phyloP scores from a whole-genome alignment of 495 filamentous ascomycete genomes.

The Parmelia sp. region DNA sequence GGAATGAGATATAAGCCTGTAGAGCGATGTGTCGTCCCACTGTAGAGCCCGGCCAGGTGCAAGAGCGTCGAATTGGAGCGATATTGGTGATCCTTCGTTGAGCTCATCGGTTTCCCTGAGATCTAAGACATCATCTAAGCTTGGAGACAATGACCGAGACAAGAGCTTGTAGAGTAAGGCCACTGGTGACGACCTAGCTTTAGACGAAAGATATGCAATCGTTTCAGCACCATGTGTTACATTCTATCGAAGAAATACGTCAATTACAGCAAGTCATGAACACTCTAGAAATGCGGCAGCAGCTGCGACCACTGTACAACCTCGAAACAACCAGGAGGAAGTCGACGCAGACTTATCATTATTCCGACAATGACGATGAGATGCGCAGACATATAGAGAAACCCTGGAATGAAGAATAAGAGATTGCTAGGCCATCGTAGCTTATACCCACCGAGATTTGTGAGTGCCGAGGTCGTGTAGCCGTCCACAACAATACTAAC shows the following conservation, averaged over 20 bases:
- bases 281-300: conserved; percentile 23
- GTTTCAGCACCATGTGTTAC: neutral
- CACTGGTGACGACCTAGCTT: neutral
- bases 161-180: neutral
- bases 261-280: neutral
- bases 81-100: neutral
- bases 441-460: conserved; percentile 21
- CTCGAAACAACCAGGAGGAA: conserved; percentile 22
- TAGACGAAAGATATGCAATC: neutral
- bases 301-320: conserved; percentile 24
- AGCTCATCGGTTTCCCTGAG: neutral
- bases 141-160: neutral
- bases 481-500: conserved; percentile 10
- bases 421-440: conserved; percentile 22
- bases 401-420: conserved; percentile 22
- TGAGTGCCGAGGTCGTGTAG: conserved; percentile 16
- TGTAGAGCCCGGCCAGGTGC: neutral
- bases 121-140: neutral
- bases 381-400: conserved; percentile 22
- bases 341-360: conserved; percentile 19
- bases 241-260: neutral
- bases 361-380: conserved; percentile 19
- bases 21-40: neutral
- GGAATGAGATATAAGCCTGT: neutral
- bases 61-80: neutral